Evolutionary conservation across 2,329 filamentous ascomycete species (phyloP), one percentile per base, ranked within the genome.

Genomic region (Trichocomaceae sp.): DNA sequence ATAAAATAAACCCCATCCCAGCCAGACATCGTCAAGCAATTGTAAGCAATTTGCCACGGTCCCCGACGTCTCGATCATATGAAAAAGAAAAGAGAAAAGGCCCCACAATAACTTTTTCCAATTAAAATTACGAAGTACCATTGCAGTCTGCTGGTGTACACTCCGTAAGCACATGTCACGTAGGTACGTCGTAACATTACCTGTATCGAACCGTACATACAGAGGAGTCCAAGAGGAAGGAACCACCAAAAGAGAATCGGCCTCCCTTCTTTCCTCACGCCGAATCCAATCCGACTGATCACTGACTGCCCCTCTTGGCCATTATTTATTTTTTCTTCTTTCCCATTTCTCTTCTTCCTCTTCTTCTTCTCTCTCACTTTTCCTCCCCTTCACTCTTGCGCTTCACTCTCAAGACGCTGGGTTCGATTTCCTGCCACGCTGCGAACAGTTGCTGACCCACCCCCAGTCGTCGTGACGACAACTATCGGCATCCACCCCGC

Each of bases 401-500:
- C 31, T 29, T 48, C 29, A 47, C 48, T 10, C 19, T 23, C 17
- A 45, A 49, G 45, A 56, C 54, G 54, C 54, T 56, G 54, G 54
- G 50, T 44, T 41, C 39, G 37, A 52, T 35, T 52, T 39, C 29
- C n/a, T 42, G 17, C 37, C 54, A 47, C 39, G 44, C 45, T 52
- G 42, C 39, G 50, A 51, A 56, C 48, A 56, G 45, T 35, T 55
- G 50, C 31, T 56, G 54, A 56, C 50, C 54, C 54, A 45, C 50
- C 48, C 53, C 54, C 54, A 56, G 50, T 52, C 54, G 54, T 56
- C 50, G 54, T 56, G 49, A 56, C 54, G 54, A 56, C 54, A 52
- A 47, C 20, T 49, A 52, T 56, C 50, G 49, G 49, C 48, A 33
- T 51, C 22, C 48, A 51, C 42, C 54, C 54, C 54, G 54, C 54